Evolutionary conservation across 2,329 filamentous ascomycete species (phyloP), one percentile per base, ranked within the genome.

Genomic region (Venturiaceae sp.): DNA sequence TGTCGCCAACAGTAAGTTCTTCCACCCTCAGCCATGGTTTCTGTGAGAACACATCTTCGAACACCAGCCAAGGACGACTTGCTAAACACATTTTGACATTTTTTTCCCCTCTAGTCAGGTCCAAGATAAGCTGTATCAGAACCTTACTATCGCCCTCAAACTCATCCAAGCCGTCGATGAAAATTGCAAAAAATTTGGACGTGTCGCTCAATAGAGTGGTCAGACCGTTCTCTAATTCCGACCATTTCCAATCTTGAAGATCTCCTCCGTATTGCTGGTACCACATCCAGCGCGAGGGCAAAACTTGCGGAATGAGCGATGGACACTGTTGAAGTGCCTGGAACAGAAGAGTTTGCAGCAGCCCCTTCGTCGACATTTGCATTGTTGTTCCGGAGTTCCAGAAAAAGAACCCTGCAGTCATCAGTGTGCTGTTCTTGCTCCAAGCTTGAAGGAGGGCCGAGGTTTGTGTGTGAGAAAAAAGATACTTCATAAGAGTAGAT

Each of bases 371-470:
- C n/a, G n/a, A n/a, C n/a, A n/a, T n/a, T n/a, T n/a, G n/a, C n/a
- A n/a, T n/a, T n/a, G n/a, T n/a, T n/a, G n/a, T n/a, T n/a, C 68
- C 68, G 33, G 60, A 62, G 19, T 64, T 75, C 76, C 76, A 79
- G 59, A 79, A 77, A 61, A 76, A 79, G 64, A 74, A 78, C 0
- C 67, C 70, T 0, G 74, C 73, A 0, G 68, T 71, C 1, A 66
- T 68, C 2, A 71, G 63, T 0, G 66, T 66, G 11, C 21, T 50
- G 21, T 16, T 16, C 9, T 26, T 19, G 21, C 9, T 19, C 44
- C 44, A 50, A 11, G 44, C 14, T 13, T 9, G 9, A 11, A 50
- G 44, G 9, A 9, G 16, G 11, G 9, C 11, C 21, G 9, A 9
- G 14, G 44, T 50, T 19, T 50, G 9, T 50, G 9, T 26, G 21